Base-by-base conservation (phyloP, 2,329 filamentous ascomycete species). In the Cladosporium sp. region DNA sequence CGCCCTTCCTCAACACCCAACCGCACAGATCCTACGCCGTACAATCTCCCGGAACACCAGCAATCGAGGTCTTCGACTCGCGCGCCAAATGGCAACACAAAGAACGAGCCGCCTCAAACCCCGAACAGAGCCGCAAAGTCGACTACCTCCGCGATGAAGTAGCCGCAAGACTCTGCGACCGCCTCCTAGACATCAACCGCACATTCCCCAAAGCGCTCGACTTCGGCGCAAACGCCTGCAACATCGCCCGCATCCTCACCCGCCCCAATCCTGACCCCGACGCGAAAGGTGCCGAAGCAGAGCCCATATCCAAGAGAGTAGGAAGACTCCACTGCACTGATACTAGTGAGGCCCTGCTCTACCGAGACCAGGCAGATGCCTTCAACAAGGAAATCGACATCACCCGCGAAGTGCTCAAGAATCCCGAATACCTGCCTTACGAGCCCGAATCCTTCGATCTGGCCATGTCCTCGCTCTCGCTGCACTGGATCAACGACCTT, bases 401-500 rank as follows among this genome's bases (percentile, higher is more conserved):
- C 55, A 82, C 78, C 3, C 82, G 91, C 15, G 77, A 88, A 35
- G 83, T 95, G 4, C 74, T 96, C n/a, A 70, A 78, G 0, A 80
- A 86, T 57, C 82, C 86, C 45, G 88, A 91, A 67, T 78, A 80
- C 2, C 72, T 96, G 0, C 88, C 89, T 0, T 96, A 85, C 66
- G 80, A 80, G 41, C 73, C 86, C 4, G 79, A 83, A 57, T 82
- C 84, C 3, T 97, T 96, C 67, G 91, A 97, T 66, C 82, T 95
- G 5, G 88, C 96, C 9, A 74, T 98, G 55, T 95, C 88, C 65
- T 95, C 86, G 50, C 73, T 95, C 52, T 91, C 86, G 51, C 76
- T 98, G 66, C 93, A 98, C 70, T 98, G 93, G 93, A 86, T 96
- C 75, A 98, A 98, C 67, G 89, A 98, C 67, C 80, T 98, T 4